These are phyloP conservation scores for Leptographium radiaticola DNA, from an alignment of 2,329 filamentous ascomycete species.

Conservation along the genomic window DNA sequence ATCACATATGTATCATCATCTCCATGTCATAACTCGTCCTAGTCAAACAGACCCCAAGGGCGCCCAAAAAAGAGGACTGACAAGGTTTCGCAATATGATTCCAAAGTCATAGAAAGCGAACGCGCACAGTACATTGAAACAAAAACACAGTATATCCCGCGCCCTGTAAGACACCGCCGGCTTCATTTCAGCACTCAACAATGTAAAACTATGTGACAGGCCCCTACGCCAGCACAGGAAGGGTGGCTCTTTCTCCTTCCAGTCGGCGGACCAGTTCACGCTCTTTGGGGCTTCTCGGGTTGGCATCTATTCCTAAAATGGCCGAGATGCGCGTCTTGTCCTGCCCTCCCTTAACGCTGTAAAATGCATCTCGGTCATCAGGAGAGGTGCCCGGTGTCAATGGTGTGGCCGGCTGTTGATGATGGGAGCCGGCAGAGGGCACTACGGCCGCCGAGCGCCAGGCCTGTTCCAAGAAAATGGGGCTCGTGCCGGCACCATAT, in stretches of 20 bases:
- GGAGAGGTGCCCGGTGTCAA: constrained; percentile 41
- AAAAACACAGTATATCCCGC: not conserved
- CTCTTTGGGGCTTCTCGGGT: constrained; percentile 43
- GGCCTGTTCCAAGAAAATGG: constrained; percentile 55
- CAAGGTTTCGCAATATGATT: no score
- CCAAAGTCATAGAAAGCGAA: no score
- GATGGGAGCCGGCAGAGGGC: constrained; percentile 9
- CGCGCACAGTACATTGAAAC: not conserved
- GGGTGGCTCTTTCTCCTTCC: constrained; percentile 29
- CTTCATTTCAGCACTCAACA: not conserved
- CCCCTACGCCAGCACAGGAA: constrained; percentile 4
- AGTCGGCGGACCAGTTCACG: constrained; percentile 42
- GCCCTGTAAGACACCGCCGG: no score
- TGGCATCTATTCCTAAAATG: constrained; percentile 46
- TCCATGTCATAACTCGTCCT: not conserved
- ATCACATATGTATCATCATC: not conserved
- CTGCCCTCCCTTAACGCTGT: constrained; percentile 20
- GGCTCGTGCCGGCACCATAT: constrained; percentile 51
- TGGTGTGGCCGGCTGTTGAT: constrained; percentile 26
- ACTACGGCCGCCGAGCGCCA: constrained; percentile 38
- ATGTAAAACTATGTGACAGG: not conserved
- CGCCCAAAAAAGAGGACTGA: no score
- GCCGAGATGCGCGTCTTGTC: constrained; percentile 51
- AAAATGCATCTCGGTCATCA: constrained; percentile 29
- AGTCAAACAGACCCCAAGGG: not conserved